These are phyloP conservation scores for Stephania cephalantha DNA, from an alignment of 164 flowering plant species.

Conservation along the genomic window DNA sequence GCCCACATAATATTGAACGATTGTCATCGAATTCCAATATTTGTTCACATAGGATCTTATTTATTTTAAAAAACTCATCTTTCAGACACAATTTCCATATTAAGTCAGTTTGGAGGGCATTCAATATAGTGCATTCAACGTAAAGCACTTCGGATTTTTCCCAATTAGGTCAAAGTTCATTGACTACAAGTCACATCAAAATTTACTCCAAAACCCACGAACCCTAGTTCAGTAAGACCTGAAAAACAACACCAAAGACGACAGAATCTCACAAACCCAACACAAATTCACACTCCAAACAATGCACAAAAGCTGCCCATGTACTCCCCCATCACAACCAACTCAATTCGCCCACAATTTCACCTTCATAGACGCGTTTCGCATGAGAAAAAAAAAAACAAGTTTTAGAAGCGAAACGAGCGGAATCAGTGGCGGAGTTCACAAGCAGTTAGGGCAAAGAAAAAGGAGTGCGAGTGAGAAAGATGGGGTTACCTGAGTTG, in stretches of 20 bases:
- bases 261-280: neutral
- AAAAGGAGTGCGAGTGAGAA: neutral
- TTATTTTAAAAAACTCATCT: too few species aligned
- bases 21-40: neutral
- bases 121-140: too few species aligned
- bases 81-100: too few species aligned
- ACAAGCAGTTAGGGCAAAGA: neutral
- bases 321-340: neutral
- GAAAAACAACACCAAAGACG: too few species aligned
- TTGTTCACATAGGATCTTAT: too few species aligned
- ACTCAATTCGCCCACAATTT: neutral
- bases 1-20: neutral
- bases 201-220: neutral
- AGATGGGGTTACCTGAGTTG: slow-evolving; percentile 64
- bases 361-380: neutral
- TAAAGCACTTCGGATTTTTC: neutral
- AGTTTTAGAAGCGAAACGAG: neutral
- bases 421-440: neutral
- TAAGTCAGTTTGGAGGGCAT: neutral
- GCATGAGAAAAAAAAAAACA: neutral
- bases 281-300: neutral
- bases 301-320: too few species aligned
- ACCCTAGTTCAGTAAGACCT: neutral
- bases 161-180: neutral
- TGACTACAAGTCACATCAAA: neutral